phyloP scores from a whole-genome alignment of 257 asterid genomes.

The Schizonepeta tenuifolia region DNA sequence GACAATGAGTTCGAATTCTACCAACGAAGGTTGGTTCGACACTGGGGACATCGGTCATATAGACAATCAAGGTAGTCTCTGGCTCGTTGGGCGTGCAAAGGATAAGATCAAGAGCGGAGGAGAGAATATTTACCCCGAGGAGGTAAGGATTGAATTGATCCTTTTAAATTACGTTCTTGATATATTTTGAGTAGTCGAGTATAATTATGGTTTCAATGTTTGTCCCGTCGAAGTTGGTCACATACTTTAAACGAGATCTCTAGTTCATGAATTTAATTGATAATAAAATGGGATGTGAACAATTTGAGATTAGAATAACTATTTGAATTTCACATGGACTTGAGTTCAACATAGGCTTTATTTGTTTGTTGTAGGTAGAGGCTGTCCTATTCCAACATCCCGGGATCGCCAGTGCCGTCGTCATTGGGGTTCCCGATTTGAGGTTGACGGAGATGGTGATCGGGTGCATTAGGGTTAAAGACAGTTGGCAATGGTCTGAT shows the following conservation, averaged over 20 bases:
- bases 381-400: constrained; percentile 62
- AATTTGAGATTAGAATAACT: too few species aligned
- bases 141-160: constrained; percentile 46
- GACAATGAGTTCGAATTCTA: constrained; percentile 33
- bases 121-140: constrained; percentile 86
- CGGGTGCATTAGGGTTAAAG: constrained; percentile 16
- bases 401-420: not conserved
- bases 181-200: not conserved
- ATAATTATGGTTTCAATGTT: not conserved
- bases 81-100: constrained; percentile 85
- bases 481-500: constrained; percentile 75
- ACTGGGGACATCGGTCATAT: constrained; percentile 85
- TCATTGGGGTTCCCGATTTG: not conserved
- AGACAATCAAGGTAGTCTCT: constrained; percentile 74
- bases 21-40: constrained; percentile 66
- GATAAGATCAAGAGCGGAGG: constrained; percentile 94
- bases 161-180: not conserved
- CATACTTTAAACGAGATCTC: not conserved
- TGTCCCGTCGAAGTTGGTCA: not conserved
- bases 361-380: constrained; percentile 64
- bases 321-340: not conserved
- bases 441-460: not conserved
- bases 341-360: not conserved
- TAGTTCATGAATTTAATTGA: not conserved
- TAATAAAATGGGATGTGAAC: too few species aligned